Conservation (phyloP, 2,329 filamentous ascomycete species). For the Penicillium nordicum region DNA sequence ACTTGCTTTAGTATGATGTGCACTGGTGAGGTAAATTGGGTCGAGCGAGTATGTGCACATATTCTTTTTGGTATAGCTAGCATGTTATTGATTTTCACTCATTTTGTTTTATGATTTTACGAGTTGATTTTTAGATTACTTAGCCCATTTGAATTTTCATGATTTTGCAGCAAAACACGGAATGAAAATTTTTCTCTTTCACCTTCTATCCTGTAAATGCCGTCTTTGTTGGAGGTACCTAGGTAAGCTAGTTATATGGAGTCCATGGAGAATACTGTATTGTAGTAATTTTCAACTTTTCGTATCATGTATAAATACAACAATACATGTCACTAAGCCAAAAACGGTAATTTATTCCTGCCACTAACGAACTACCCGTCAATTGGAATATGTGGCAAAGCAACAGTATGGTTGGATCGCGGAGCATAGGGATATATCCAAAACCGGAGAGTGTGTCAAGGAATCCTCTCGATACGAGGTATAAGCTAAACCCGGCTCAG, state of each 20-base stretch:
- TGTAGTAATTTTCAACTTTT: neutral
- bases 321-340: neutral
- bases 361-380: neutral
- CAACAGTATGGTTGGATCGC: neutral
- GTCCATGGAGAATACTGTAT: neutral
- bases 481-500: neutral
- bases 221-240: neutral
- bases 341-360: neutral
- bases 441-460: neutral
- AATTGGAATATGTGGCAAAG: neutral
- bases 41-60: neutral
- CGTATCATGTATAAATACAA: neutral
- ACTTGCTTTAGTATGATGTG: neutral
- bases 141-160: neutral
- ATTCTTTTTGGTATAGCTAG: neutral
- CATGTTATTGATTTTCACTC: neutral
- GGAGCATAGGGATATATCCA: neutral
- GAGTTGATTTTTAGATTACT: neutral
- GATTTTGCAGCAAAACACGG: neutral
- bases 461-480: neutral
- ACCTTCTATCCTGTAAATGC: neutral
- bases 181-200: neutral
- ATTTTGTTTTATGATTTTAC: slow-evolving; percentile 1
- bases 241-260: neutral
- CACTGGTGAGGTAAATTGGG: slow-evolving; percentile 1